These are phyloP conservation scores for Dissoconium aciculare DNA, from an alignment of 2,329 filamentous ascomycete genomes.

Conservation along the genomic window DNA sequence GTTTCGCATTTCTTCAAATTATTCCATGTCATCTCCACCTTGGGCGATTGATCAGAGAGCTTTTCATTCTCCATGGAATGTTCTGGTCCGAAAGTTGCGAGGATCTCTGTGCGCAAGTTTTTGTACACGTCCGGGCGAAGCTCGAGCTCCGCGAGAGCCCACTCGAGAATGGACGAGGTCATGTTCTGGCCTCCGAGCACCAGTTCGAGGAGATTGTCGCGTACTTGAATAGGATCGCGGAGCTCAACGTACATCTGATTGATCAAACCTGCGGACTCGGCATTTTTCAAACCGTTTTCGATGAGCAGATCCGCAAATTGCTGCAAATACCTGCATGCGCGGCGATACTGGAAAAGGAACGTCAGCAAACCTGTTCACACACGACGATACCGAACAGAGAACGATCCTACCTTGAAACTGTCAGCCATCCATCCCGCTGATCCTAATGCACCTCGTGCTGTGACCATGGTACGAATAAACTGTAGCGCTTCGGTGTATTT, in stretches of 20 bases:
- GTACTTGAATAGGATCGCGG: slow-evolving; percentile 26
- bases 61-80: background rate
- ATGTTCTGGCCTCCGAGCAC: slow-evolving; percentile 43
- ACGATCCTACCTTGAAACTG: slow-evolving; percentile 19
- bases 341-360: slow-evolving; percentile 21
- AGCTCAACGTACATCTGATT: slow-evolving; percentile 30
- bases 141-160: slow-evolving; percentile 22
- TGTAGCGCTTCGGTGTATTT: slow-evolving; percentile 11
- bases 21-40: slow-evolving; percentile 10
- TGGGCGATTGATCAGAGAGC: slow-evolving; percentile 24
- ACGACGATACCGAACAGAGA: no score
- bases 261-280: slow-evolving; percentile 28
- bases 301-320: slow-evolving; percentile 11
- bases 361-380: no score
- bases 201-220: slow-evolving; percentile 31
- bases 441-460: slow-evolving; percentile 11
- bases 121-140: slow-evolving; percentile 15
- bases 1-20: slow-evolving; percentile 14
- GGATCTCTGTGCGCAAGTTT: slow-evolving; percentile 16
- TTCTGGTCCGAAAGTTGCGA: slow-evolving; percentile 12
- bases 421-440: slow-evolving; percentile 29
- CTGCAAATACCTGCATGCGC: slow-evolving; percentile 21
- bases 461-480: slow-evolving; percentile 14
- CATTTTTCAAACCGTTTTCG: slow-evolving; percentile 1
- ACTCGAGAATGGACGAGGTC: slow-evolving; percentile 35